A percentile compares a stretch with the other conserved stretches of the same genome.
Evolutionary conservation across 306 rosid genomes (phyloP).

Genomic region (Glycine latifolia): DNA sequence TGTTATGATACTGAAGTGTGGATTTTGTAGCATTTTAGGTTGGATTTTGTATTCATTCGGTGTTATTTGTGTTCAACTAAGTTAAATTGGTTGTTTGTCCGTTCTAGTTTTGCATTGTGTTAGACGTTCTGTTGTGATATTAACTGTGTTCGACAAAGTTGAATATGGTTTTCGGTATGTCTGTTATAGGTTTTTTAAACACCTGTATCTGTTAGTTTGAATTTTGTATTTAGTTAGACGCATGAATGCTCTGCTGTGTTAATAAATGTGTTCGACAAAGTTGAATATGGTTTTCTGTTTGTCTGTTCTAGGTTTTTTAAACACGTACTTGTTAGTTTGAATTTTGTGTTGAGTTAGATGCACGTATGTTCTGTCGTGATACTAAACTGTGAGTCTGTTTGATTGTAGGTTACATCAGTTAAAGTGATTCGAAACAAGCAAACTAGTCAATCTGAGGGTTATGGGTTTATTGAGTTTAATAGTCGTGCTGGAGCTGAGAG

Average conservation of each 20-base stretch:
- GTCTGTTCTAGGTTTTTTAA: neutral
- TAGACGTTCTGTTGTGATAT: too few relatives aligned
- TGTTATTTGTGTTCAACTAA: neutral
- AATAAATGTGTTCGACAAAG: too few relatives aligned
- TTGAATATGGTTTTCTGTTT: too few relatives aligned
- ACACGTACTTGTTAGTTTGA: neutral
- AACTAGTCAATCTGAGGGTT: slow-evolving; percentile 83
- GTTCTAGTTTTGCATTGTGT: too few relatives aligned
- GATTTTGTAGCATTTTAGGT: neutral
- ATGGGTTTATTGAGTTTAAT: slow-evolving; percentile 86
- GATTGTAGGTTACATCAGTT: slow-evolving; percentile 63
- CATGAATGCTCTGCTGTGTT: too few relatives aligned
- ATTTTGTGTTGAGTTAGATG: neutral
- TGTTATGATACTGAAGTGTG: neutral
- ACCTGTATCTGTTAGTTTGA: neutral
- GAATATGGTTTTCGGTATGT: too few relatives aligned
- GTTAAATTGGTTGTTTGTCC: too few relatives aligned
- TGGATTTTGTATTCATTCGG: neutral
- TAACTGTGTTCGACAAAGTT: too few relatives aligned
- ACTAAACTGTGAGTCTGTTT: neutral
- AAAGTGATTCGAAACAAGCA: slow-evolving; percentile 94
- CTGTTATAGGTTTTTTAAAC: too few relatives aligned
- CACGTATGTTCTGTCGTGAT: neutral
- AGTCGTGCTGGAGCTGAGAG: slow-evolving; percentile 81
- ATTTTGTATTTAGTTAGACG: too few relatives aligned